Conservation (phyloP, 495 filamentous ascomycete genomes). For the Talaromyces liani region DNA sequence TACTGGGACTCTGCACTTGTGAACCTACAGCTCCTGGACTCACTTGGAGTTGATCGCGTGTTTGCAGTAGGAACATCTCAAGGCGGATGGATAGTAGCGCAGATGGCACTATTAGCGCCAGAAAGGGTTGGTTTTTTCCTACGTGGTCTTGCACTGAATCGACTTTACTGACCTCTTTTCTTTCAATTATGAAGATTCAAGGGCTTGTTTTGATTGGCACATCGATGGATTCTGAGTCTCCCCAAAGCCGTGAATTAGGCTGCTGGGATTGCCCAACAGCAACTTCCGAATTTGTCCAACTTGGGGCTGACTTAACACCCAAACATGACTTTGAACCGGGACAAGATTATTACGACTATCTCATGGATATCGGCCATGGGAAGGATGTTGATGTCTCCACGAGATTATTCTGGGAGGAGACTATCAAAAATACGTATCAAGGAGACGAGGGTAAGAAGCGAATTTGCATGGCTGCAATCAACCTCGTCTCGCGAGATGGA, state of each 20-base stretch:
- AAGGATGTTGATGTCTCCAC: neutral
- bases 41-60: slow-evolving; percentile 45
- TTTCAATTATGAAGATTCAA: neutral
- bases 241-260: slow-evolving; percentile 39
- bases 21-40: slow-evolving; percentile 44
- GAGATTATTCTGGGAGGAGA: slow-evolving; percentile 39
- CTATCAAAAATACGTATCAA: slow-evolving; percentile 46
- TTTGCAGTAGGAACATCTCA: slow-evolving; percentile 56
- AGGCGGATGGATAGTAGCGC: slow-evolving; percentile 52
- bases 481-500: slow-evolving; percentile 52
- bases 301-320: slow-evolving; percentile 34
- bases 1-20: slow-evolving; percentile 48
- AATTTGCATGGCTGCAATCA: slow-evolving; percentile 48
- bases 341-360: slow-evolving; percentile 46
- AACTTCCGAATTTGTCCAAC: slow-evolving; percentile 32
- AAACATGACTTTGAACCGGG: slow-evolving; percentile 48
- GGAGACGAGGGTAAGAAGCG: slow-evolving; percentile 51
- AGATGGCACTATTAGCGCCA: slow-evolving; percentile 54
- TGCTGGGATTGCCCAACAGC: slow-evolving; percentile 49
- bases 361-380: slow-evolving; percentile 47
- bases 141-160: neutral
- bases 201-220: slow-evolving; percentile 56
- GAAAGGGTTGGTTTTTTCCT: slow-evolving; percentile 34
- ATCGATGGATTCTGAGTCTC: slow-evolving; percentile 55
- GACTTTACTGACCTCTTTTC: neutral